A percentile compares a stretch with the other conserved stretches of the same genome.
Conservation (phyloP, 1,139 yeast genomes). For the Yamadazyma epiphylla region DNA sequence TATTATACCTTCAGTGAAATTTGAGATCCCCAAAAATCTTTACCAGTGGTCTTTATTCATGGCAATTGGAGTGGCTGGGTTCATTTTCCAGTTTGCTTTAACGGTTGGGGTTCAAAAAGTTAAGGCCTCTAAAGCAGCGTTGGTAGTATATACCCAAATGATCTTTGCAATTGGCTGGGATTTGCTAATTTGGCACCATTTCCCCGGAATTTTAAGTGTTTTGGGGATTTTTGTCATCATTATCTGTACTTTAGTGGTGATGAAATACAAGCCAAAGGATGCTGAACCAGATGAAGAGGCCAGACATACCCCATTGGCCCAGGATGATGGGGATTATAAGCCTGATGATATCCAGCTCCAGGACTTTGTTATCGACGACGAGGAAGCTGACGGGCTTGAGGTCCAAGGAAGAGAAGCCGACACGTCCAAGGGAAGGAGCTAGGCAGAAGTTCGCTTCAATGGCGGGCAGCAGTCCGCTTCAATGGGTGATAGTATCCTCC, state of each 20-base stretch:
- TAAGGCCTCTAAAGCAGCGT: conserved; percentile 71
- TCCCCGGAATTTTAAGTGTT: conserved; percentile 67
- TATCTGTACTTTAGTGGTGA: conserved; percentile 59
- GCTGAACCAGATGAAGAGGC: conserved; percentile 3
- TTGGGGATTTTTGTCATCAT: conserved; percentile 68
- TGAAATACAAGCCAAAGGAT: conserved; percentile 41
- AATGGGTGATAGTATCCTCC: background rate
- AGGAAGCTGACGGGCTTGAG: conserved; percentile 12
- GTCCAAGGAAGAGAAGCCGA: too few relatives aligned
- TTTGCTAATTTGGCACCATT: conserved; percentile 62
- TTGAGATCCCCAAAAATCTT: conserved; percentile 54
- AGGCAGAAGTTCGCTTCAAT: too few relatives aligned
- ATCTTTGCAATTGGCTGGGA: conserved; percentile 82
- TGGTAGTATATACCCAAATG: conserved; percentile 73
- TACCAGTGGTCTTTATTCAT: conserved; percentile 64
- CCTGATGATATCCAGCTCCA: conserved; percentile 20
- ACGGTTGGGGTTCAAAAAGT: conserved; percentile 86
- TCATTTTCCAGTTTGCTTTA: conserved; percentile 71
- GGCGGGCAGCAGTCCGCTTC: too few relatives aligned
- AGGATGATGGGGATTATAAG: conserved; percentile 14
- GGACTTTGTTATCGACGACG: conserved; percentile 25
- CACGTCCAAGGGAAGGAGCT: too few relatives aligned
- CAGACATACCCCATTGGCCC: conserved; percentile 9
- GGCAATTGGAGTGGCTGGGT: conserved; percentile 72
- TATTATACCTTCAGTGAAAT: conserved; percentile 53